Percentiles rank a stretch among this genome's conserved stretches.
phyloP scores from a whole-genome alignment of 192 early-diverging fungal species.

The Funneliformis geosporum region DNA sequence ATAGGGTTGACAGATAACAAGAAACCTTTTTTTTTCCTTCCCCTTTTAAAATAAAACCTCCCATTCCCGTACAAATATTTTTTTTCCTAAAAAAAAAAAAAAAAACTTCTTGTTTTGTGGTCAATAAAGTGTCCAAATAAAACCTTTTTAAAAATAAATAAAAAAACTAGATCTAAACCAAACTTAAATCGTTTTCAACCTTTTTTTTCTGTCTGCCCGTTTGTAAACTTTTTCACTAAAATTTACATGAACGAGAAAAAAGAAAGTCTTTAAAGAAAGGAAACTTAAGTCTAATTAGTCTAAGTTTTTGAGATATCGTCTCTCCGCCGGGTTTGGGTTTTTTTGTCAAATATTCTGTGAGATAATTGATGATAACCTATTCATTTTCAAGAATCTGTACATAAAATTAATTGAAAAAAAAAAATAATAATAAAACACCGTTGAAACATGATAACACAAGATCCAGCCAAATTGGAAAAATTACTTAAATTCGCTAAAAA shows the following conservation, averaged over 20 bases:
- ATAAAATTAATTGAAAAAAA: background rate
- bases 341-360: too few species aligned
- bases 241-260: background rate
- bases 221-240: background rate
- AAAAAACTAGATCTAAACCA: too few species aligned
- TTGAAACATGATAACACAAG: constrained; percentile 14
- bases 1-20: background rate
- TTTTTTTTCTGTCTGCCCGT: background rate
- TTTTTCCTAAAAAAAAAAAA: too few species aligned
- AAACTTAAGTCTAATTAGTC: background rate
- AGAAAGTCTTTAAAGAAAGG: background rate
- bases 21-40: background rate
- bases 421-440: background rate
- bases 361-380: background rate
- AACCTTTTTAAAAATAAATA: too few species aligned
- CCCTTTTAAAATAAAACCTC: background rate
- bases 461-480: constrained; percentile 25
- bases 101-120: too few species aligned
- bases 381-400: background rate
- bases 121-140: too few species aligned
- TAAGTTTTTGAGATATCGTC: background rate
- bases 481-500: constrained; percentile 19
- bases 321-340: background rate
- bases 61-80: too few species aligned
- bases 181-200: background rate